Base-by-base conservation (phyloP, 2,329 filamentous ascomycete genomes). In the Xenoacremonium recifei region DNA sequence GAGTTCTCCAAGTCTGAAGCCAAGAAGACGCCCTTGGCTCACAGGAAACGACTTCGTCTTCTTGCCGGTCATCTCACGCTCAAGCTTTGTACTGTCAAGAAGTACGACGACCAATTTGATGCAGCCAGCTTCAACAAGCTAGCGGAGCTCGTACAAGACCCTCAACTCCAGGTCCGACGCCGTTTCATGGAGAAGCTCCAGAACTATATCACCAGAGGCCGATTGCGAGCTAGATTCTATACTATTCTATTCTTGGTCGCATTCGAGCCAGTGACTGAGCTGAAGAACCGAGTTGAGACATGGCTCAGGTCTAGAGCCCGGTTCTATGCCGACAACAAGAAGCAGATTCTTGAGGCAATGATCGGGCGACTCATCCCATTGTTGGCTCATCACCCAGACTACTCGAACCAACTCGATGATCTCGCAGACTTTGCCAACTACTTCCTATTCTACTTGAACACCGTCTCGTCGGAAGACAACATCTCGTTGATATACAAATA, bases 351-450 rank as follows among this genome's bases (percentile, higher is more conserved):
- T 71, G 92, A 97, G 65, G 79, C 83, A 17, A 78, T 85, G 11
- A 87, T 97, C 61, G 82, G 87, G 19, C 82, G 93, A 7, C 77
- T 97, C 23, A 74, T 99, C 39, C 93, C 90, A 36, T 71, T 99
- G 32, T 76, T 99, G 32, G 91, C 92, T 5, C 92, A 97, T 62
- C 93, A 99, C 62, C 91, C 91, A 1, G 93, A 99, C 63, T 96
- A 92, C 53, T 82, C 79, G 47, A 63, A 75, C 2, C 76, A 80
- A 5, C 67, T 82, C 3, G 76, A 81, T 12, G 85, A 90, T 35
- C 69, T 96, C 36, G 74, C 83, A 33, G 89, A 96, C 59, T 91
- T 95, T 63, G 84, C 88, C 5, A 83, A 84, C 54, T 99, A 97
- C 63, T 83, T 99, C 44, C 65, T 96, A 31, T 96, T 92, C 68